These are phyloP conservation scores for Moelleriella libera DNA, from an alignment of 2,329 filamentous ascomycete genomes.

Conservation along the genomic window DNA sequence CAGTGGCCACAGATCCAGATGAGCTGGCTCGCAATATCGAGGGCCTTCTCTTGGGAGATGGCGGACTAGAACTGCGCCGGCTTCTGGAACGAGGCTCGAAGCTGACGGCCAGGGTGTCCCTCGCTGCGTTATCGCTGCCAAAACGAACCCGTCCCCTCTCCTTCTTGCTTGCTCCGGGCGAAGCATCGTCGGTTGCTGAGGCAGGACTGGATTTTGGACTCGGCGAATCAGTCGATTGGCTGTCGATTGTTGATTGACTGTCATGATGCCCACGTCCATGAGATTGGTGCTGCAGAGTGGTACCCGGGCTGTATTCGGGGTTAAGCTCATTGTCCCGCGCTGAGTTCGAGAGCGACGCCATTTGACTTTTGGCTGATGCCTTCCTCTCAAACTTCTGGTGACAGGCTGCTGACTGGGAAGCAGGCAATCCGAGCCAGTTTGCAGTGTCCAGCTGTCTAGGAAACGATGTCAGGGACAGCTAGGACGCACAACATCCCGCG, in stretches of 20 bases:
- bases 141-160: conserved; percentile 34
- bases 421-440: too few relatives aligned
- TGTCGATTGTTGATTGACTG: background rate
- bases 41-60: conserved; percentile 19
- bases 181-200: background rate
- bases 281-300: background rate
- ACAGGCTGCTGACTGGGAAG: too few relatives aligned
- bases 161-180: conserved; percentile 13
- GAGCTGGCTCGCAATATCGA: conserved; percentile 29
- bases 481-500: too few relatives aligned
- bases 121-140: conserved; percentile 27
- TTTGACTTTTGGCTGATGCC: background rate
- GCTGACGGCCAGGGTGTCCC: conserved; percentile 11
- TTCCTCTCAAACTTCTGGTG: background rate
- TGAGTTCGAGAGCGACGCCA: conserved; percentile 3
- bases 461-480: too few relatives aligned
- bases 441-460: too few relatives aligned
- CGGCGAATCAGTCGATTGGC: background rate
- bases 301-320: background rate
- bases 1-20: conserved; percentile 20
- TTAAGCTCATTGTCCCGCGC: conserved; percentile 1
- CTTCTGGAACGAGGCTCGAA: conserved; percentile 1
- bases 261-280: background rate
- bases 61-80: conserved; percentile 2
- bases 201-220: background rate